Evolutionary conservation across 495 filamentous ascomycete genomes (phyloP).

Genomic region (Evansstolkia leycettana): DNA sequence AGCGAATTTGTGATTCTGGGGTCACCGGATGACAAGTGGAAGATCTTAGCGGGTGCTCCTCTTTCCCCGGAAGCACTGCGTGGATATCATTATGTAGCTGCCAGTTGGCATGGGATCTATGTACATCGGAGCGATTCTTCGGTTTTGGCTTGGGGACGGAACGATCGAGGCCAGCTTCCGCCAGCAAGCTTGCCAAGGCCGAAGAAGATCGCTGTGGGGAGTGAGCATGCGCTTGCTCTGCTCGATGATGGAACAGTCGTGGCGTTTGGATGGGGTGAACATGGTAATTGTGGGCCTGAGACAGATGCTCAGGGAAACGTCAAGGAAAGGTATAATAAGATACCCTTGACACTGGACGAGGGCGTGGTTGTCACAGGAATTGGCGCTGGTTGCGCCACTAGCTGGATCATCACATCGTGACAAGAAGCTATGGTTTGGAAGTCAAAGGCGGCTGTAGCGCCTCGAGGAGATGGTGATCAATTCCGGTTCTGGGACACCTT

Average conservation of each 20-base stretch:
- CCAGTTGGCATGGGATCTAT: constrained; percentile 76
- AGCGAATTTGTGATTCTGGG: constrained; percentile 53
- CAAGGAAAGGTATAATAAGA: constrained; percentile 48
- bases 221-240: constrained; percentile 71
- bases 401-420: constrained; percentile 52
- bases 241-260: constrained; percentile 47
- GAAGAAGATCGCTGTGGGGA: constrained; percentile 58
- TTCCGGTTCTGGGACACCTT: no score
- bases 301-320: constrained; percentile 50
- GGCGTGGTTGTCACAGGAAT: constrained; percentile 35
- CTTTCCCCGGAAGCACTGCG: constrained; percentile 20
- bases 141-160: constrained; percentile 49
- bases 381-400: constrained; percentile 82
- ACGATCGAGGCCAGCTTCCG: constrained; percentile 75
- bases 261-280: constrained; percentile 92
- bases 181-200: constrained; percentile 40
- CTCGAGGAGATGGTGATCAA: no score
- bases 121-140: constrained; percentile 33
- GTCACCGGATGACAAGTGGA: constrained; percentile 49
- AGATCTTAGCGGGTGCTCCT: constrained; percentile 34
- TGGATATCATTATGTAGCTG: constrained; percentile 32
- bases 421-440: constrained; percentile 3
- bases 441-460: neutral
- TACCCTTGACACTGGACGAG: constrained; percentile 32
- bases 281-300: constrained; percentile 82